phyloP scores from a whole-genome alignment of 176 grass and related monocot species.

The Cymbopogon citratus region DNA sequence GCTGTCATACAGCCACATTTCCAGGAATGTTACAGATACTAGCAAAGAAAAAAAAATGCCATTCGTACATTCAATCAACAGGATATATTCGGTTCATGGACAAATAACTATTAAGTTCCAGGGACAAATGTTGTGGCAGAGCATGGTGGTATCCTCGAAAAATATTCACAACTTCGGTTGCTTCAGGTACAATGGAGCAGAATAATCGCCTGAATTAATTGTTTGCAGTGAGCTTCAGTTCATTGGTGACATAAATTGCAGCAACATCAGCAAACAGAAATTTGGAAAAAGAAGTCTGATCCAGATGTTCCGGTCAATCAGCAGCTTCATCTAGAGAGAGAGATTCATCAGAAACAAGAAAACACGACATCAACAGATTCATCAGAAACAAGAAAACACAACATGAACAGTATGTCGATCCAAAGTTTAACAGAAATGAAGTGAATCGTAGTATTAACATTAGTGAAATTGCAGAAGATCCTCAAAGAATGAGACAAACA shows the following conservation, averaged over 20 bases:
- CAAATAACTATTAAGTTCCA: not conserved
- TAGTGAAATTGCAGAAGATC: not conserved
- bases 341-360: slow-evolving; percentile 25
- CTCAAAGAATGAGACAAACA: not conserved
- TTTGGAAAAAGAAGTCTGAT: slow-evolving; percentile 4
- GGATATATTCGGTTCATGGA: not conserved
- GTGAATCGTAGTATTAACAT: not conserved
- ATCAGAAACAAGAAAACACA: slow-evolving; percentile 19
- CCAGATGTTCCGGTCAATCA: slow-evolving; percentile 23
- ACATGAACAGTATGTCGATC: not conserved
- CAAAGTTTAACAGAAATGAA: slow-evolving; percentile 1
- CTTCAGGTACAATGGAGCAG: slow-evolving; percentile 25
- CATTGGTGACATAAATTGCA: slow-evolving; percentile 33
- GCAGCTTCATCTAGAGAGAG: slow-evolving; percentile 31
- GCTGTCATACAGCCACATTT: not conserved
- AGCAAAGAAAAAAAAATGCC: not conserved
- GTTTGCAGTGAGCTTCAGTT: slow-evolving; percentile 24
- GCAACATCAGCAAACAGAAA: slow-evolving; percentile 28
- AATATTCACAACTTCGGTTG: slow-evolving; percentile 46
- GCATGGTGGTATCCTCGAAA: slow-evolving; percentile 21
- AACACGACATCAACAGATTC: not conserved
- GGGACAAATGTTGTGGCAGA: slow-evolving; percentile 6
- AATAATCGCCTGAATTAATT: slow-evolving; percentile 35
- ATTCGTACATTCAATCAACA: slow-evolving; percentile 13
- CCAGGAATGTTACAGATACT: not conserved